Conservation (phyloP, 345 rosid genomes). For the Eucalyptus regnans region DNA sequence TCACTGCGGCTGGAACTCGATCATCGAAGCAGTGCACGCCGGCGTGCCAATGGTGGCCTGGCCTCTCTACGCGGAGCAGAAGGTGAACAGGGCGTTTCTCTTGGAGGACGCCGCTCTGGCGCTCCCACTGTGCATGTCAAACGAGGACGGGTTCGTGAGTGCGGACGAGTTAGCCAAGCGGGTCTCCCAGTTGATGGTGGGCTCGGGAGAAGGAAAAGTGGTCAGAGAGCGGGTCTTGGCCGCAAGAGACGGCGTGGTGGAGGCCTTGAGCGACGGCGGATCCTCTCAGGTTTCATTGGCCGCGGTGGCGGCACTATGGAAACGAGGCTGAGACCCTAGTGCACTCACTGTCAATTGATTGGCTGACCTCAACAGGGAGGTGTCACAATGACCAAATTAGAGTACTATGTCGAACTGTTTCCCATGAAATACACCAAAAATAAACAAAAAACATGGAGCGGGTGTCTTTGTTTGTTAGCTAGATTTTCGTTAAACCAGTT, state of each 20-base stretch:
- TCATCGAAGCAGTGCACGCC: background rate
- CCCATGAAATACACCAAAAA: background rate
- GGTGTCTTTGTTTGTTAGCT: background rate
- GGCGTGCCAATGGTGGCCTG: background rate
- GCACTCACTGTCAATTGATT: background rate
- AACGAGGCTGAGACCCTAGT: background rate
- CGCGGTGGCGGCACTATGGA: background rate
- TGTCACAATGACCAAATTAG: background rate
- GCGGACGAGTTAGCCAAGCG: background rate
- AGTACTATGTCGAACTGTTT: background rate
- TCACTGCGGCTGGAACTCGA: slow-evolving; percentile 3
- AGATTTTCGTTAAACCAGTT: background rate
- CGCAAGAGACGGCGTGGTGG: background rate
- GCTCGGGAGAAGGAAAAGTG: background rate
- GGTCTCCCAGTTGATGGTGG: background rate
- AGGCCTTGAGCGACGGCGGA: background rate
- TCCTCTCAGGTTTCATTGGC: background rate
- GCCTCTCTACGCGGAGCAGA: slow-evolving; percentile 4
- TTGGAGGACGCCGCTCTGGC: background rate
- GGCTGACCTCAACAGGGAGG: background rate
- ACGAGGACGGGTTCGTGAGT: background rate
- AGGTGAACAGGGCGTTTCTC: background rate
- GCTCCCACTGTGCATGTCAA: background rate
- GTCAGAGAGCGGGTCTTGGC: background rate
- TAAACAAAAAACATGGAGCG: background rate